Base-by-base conservation (phyloP, 2,329 filamentous ascomycete species). In the Colletotrichum spinosum region DNA sequence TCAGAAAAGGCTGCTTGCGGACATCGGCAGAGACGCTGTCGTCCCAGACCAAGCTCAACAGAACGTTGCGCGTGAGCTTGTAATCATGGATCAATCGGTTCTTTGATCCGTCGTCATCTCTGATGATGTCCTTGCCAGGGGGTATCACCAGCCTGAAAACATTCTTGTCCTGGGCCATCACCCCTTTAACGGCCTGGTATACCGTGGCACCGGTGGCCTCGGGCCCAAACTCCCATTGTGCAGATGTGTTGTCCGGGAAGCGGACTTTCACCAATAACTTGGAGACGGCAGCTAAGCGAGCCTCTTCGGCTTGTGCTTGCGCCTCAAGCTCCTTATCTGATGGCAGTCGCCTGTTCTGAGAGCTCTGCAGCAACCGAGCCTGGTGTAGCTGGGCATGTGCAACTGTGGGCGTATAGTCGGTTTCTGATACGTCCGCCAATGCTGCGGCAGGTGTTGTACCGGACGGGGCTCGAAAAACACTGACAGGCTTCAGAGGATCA, bases 241-340 rank as follows among this genome's bases (percentile, higher is more conserved):
- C 88, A 57, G 90, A 89, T 62, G 89, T 92, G 70, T 94, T 92
- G 74, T 98, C 94, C 0, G 95, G 95, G 71, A 97, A 94, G 34
- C 94, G 91, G 53, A 97, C 86, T 69, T 92, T 93, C 68, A 98
- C 84, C 35, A 88, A 85, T 38, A 97, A 86, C 38, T 87, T 86
- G 55, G 86, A 88, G 66, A 94, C 84, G 6, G 86, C 84, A 6
- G 89, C 85, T 1, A 94, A 80, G 68, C 84, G 90, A 37, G 89
- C 88, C 51, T 87, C 86, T 56, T 90, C 88, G 25, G 87, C 89
- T 6, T 86, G 83, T 39, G 88, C 89, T 69, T 89, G 88, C 33
- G 90, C 89, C 41, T 89, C 90, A 10, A 97, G 82, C 74, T 98
- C 95, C 39, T 87, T 88, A 77, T 98, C 94, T 1, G 93, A 97